Evolutionary conservation across 306 rosid species (phyloP).

Genomic region (Vigna nakashimae): DNA sequence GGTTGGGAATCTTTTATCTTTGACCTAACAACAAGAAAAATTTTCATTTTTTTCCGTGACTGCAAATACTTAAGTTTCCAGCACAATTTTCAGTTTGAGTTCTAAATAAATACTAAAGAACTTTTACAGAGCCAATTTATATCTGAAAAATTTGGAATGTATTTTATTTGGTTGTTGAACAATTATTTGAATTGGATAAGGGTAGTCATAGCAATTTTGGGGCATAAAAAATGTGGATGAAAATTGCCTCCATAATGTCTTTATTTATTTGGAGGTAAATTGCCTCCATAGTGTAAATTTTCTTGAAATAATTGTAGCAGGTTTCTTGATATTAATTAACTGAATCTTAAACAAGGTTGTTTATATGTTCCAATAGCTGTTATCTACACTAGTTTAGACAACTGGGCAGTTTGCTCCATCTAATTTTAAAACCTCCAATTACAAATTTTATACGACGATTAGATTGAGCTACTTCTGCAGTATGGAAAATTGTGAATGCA

Average conservation of each 20-base stretch:
- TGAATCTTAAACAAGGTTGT: constrained; percentile 33
- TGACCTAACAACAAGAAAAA: constrained; percentile 15
- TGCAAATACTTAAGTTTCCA: neutral
- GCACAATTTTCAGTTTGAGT: neutral
- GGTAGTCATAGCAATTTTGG: constrained; percentile 13
- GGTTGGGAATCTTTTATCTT: constrained; percentile 60
- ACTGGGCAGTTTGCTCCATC: constrained; percentile 19
- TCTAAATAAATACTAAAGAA: neutral
- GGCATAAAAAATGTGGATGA: constrained; percentile 2
- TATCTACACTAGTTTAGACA: constrained; percentile 23
- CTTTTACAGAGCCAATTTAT: neutral
- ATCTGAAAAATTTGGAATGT: neutral
- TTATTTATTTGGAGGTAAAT: constrained; percentile 6
- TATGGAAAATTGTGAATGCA: constrained; percentile 34
- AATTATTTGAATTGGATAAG: constrained; percentile 18
- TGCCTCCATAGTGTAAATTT: constrained; percentile 14
- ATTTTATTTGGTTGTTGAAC: constrained; percentile 17
- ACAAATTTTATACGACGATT: constrained; percentile 9
- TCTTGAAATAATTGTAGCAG: constrained; percentile 1
- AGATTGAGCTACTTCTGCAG: constrained; percentile 23
- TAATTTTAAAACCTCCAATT: neutral
- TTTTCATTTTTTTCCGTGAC: neutral
- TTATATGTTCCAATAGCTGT: constrained; percentile 32
- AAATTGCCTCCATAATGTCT: constrained; percentile 4
- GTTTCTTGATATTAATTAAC: constrained; percentile 22